Percentiles rank a stretch among this genome's conserved stretches.
phyloP scores from a whole-genome alignment of 495 filamentous ascomycete species.

The Rostrohypoxylon terebratum region DNA sequence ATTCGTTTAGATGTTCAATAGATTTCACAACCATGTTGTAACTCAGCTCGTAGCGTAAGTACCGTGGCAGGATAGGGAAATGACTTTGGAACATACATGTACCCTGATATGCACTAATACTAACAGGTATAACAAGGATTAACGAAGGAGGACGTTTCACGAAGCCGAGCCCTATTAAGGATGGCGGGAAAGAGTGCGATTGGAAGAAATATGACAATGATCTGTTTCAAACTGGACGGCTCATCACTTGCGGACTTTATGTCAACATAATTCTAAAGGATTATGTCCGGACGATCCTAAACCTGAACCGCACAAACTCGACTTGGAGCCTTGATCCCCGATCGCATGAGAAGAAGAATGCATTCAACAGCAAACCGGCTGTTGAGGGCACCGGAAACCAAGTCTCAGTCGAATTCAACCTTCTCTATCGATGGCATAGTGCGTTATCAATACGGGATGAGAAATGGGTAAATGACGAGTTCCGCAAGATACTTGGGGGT shows the following conservation, averaged over 20 bases:
- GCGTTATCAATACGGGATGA: constrained; percentile 71
- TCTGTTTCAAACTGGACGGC: constrained; percentile 82
- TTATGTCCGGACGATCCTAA: constrained; percentile 87
- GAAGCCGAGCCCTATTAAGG: constrained; percentile 61
- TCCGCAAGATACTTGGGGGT: constrained; percentile 64
- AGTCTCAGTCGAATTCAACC: constrained; percentile 77
- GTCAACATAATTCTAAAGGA: constrained; percentile 87
- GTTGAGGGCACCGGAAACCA: constrained; percentile 75
- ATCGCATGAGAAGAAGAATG: constrained; percentile 65
- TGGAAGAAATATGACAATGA: constrained; percentile 83
- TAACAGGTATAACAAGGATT: constrained; percentile 53
- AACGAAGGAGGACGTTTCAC: constrained; percentile 79
- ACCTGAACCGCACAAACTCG: constrained; percentile 76
- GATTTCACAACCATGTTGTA: constrained; percentile 86
- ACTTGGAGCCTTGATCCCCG: constrained; percentile 86
- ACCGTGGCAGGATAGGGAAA: neutral
- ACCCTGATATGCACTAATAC: neutral
- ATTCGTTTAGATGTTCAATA: constrained; percentile 65
- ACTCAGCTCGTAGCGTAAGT: constrained; percentile 66
- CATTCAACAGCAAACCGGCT: constrained; percentile 65
- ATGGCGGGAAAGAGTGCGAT: constrained; percentile 66
- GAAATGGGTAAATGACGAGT: constrained; percentile 70
- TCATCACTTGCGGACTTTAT: constrained; percentile 84
- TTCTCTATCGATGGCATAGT: constrained; percentile 76
- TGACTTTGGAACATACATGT: neutral